phyloP scores from a whole-genome alignment of 495 filamentous ascomycete genomes.

The Penicillium odoratum region DNA sequence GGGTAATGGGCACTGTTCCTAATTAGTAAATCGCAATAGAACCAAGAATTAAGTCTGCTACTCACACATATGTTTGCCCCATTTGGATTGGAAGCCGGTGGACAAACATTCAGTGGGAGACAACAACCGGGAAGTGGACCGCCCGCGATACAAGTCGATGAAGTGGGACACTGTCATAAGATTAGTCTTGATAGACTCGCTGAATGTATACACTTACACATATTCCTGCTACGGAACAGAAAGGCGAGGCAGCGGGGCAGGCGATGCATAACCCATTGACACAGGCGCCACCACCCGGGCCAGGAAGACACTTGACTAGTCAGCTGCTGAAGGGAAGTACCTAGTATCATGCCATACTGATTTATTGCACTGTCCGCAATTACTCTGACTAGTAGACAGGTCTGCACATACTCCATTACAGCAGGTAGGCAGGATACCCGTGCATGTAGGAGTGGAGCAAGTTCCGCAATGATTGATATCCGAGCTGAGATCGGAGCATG shows the following conservation, averaged over 20 bases:
- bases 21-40: background rate
- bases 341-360: background rate
- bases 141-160: constrained; percentile 15
- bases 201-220: constrained; percentile 18
- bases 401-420: constrained; percentile 18
- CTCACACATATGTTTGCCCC: constrained; percentile 26
- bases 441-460: constrained; percentile 10
- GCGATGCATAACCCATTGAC: constrained; percentile 12
- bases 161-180: constrained; percentile 14
- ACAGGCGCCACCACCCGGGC: constrained; percentile 19
- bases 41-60: background rate
- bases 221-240: constrained; percentile 17
- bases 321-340: background rate
- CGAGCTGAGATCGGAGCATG: constrained; percentile 12
- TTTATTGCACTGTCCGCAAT: constrained; percentile 22
- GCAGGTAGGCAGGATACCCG: constrained; percentile 14
- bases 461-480: constrained; percentile 16
- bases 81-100: constrained; percentile 13
- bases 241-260: constrained; percentile 13
- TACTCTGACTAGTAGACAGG: constrained; percentile 7
- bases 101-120: constrained; percentile 16
- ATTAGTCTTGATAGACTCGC: background rate
- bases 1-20: constrained; percentile 14
- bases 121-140: constrained; percentile 25
- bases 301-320: constrained; percentile 14